These are phyloP conservation scores for Zoysia japonica DNA, from an alignment of 176 grass and related monocot species.

Conservation along the genomic window DNA sequence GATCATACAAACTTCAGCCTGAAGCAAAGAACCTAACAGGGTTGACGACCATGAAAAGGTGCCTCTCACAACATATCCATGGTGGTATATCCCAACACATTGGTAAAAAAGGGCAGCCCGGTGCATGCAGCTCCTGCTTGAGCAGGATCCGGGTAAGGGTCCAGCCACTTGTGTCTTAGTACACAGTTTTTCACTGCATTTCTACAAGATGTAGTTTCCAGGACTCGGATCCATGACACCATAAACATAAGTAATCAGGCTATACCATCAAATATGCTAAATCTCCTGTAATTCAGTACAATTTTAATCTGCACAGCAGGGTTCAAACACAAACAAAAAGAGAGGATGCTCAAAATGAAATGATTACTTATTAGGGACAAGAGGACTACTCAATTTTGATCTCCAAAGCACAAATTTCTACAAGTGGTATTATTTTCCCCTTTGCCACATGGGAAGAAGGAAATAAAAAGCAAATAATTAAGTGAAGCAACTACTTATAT, in stretches of 20 bases:
- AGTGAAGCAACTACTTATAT: conserved; percentile 38
- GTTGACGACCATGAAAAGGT: not conserved
- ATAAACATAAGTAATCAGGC: too few relatives aligned
- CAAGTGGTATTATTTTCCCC: conserved; percentile 46
- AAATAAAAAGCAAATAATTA: conserved; percentile 29
- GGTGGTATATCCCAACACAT: not conserved
- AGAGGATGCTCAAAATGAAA: conserved; percentile 23
- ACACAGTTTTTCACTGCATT: too few relatives aligned
- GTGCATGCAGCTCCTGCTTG: too few relatives aligned
- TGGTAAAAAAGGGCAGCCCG: too few relatives aligned
- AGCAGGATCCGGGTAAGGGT: too few relatives aligned
- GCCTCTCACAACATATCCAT: conserved; percentile 2
- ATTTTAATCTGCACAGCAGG: not conserved
- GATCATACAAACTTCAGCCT: not conserved
- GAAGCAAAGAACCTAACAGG: conserved; percentile 1
- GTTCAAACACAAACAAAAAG: conserved; percentile 25
- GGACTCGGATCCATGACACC: too few relatives aligned
- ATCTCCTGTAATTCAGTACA: not conserved
- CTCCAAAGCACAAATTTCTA: conserved; percentile 29
- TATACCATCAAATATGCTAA: not conserved
- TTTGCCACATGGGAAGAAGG: conserved; percentile 32
- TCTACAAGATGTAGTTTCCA: too few relatives aligned
- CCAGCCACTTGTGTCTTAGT: too few relatives aligned
- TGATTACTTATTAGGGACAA: conserved; percentile 1
- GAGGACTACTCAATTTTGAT: not conserved